phyloP scores from a whole-genome alignment of 1,284 basidiomycete genomes.

The Testicularia cyperi region DNA sequence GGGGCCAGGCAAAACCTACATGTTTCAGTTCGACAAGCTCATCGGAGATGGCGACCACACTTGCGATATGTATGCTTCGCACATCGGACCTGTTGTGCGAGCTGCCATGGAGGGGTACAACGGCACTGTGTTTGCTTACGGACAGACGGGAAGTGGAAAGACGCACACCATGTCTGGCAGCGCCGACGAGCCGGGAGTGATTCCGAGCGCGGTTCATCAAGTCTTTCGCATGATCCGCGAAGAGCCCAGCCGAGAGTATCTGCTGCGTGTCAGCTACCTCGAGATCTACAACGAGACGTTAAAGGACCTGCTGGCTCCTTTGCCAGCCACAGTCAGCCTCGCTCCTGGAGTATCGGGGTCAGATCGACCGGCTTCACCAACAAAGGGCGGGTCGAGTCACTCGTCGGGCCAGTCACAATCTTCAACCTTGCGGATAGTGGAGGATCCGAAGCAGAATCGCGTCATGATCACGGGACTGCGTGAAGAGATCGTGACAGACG shows the following conservation, averaged over 20 bases:
- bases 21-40: slow-evolving; percentile 56
- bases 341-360: slow-evolving; percentile 1
- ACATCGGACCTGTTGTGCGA: slow-evolving; percentile 64
- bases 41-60: slow-evolving; percentile 31
- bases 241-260: slow-evolving; percentile 59
- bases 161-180: slow-evolving; percentile 83
- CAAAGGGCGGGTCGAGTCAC: slow-evolving; percentile 10
- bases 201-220: slow-evolving; percentile 77
- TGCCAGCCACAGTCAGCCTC: slow-evolving; percentile 4
- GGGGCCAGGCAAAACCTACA: slow-evolving; percentile 27
- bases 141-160: slow-evolving; percentile 70
- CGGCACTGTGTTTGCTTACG: slow-evolving; percentile 90
- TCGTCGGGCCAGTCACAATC: slow-evolving; percentile 5
- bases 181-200: slow-evolving; percentile 84
- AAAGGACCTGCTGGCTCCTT: slow-evolving; percentile 62
- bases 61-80: slow-evolving; percentile 60
- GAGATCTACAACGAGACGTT: slow-evolving; percentile 68
- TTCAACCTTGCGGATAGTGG: slow-evolving; percentile 49
- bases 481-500: slow-evolving; percentile 65
- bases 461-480: slow-evolving; percentile 63
- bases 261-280: slow-evolving; percentile 66
- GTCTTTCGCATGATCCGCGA: slow-evolving; percentile 62
- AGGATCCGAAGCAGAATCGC: slow-evolving; percentile 60
- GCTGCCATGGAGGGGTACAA: slow-evolving; percentile 97
- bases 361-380: slow-evolving; percentile 26